Percentiles rank a stretch among this genome's conserved stretches.
phyloP scores from a whole-genome alignment of 495 filamentous ascomycete genomes.

The Penicillium chermesinum region DNA sequence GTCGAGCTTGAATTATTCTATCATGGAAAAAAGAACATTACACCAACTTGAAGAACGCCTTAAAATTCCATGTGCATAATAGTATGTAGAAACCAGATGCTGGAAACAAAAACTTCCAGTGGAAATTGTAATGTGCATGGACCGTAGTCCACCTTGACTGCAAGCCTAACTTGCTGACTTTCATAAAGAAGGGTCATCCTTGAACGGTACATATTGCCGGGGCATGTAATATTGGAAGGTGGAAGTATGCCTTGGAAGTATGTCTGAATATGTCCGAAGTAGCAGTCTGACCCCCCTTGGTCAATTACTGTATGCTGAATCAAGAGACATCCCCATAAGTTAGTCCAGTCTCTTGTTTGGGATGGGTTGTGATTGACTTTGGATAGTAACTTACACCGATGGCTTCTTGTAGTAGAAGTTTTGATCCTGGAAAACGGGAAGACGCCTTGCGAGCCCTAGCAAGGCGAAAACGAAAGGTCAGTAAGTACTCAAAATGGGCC shows the following conservation, averaged over 20 bases:
- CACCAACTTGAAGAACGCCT: too few species aligned
- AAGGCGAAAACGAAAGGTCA: neutral
- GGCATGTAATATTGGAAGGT: neutral
- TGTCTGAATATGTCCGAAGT: conserved; percentile 7
- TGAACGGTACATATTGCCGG: too few species aligned
- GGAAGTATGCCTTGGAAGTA: conserved; percentile 3
- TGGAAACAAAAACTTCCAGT: too few species aligned
- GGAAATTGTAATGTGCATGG: too few species aligned
- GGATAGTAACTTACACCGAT: conserved; percentile 17
- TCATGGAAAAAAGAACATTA: too few species aligned
- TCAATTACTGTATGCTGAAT: conserved; percentile 12
- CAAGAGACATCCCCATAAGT: neutral
- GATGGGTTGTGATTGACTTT: neutral
- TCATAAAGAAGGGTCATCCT: too few species aligned
- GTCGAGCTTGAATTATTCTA: too few species aligned
- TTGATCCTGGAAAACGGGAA: conserved; percentile 12
- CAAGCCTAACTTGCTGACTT: too few species aligned
- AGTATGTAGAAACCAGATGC: too few species aligned
- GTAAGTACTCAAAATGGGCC: neutral
- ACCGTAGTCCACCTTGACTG: too few species aligned
- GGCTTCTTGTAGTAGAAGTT: conserved; percentile 11
- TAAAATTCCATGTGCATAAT: too few species aligned
- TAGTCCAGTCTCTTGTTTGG: neutral
- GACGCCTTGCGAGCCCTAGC: conserved; percentile 48
- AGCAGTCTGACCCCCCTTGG: conserved; percentile 2